Evolutionary conservation across 2,329 filamentous ascomycete species (phyloP).

Genomic region (Sodiomyces alkalinus): DNA sequence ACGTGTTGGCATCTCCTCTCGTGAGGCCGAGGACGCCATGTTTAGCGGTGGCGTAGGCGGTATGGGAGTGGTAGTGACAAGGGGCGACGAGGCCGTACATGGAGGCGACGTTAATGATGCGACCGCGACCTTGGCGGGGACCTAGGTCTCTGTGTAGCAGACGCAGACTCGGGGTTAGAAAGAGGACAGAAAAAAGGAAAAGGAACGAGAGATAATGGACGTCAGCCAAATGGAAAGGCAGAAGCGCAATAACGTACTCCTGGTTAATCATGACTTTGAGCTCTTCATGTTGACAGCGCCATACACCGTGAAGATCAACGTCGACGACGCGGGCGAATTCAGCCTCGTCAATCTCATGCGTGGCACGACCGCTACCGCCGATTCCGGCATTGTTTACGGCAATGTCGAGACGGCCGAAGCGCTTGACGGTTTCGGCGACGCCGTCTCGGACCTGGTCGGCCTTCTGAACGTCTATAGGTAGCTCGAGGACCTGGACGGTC

Average conservation of each 20-base stretch:
- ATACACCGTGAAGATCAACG: conserved; percentile 40
- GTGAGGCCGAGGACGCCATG: conserved; percentile 38
- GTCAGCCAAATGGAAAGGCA: too few species aligned
- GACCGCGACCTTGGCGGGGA: conserved; percentile 25
- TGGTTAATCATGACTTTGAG: conserved; percentile 34
- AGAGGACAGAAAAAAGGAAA: too few species aligned
- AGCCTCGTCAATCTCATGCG: conserved; percentile 27
- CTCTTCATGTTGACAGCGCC: conserved; percentile 39
- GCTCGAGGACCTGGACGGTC: conserved; percentile 20
- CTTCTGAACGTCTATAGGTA: conserved; percentile 30
- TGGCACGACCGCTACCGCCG: conserved; percentile 21
- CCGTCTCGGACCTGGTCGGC: conserved; percentile 25
- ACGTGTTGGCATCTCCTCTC: conserved; percentile 35
- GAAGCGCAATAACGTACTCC: conserved; percentile 17
- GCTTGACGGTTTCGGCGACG: conserved; percentile 22
- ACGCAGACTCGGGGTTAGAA: too few species aligned
- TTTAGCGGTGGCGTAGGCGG: conserved; percentile 35
- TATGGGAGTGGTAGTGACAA: conserved; percentile 18
- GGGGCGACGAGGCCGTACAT: conserved; percentile 33
- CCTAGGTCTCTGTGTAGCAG: conserved; percentile 22
- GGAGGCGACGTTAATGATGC: conserved; percentile 38
- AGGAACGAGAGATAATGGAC: too few species aligned
- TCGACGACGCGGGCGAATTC: conserved; percentile 35
- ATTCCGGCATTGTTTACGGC: conserved; percentile 42
- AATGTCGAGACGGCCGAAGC: conserved; percentile 38